Base-by-base conservation (phyloP, 371 early-diverging fungal genomes). In the Apophysomyces sp. region DNA sequence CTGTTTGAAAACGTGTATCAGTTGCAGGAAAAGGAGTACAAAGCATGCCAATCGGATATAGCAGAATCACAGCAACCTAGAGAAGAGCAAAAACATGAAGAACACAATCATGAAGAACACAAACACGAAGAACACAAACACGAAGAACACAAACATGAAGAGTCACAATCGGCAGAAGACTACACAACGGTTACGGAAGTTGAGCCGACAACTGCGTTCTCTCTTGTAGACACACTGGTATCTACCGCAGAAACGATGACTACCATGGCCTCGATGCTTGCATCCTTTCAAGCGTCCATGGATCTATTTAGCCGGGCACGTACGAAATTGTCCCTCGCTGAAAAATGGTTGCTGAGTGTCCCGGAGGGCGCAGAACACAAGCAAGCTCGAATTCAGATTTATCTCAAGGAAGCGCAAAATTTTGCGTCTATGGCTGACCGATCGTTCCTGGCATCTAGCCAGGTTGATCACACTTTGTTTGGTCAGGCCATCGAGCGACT, bases 351-450 rank as follows among this genome's bases (percentile, higher is more conserved):
- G 8, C 21, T 39, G 28, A 55, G 65, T 13, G 63, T 65, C 41
- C 59, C 68, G 11, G 36, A 55, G 13, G 34, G 27, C 9, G 29
- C 54, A 2, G 68, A 77, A 15, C 66, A 73, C 28, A 62, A 55
- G 37, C 44, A 58, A 24, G 71, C 72, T 1, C 68, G 73, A 40
- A 68, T 77, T n/a, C 77, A 77, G 55, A 74, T 80, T 56, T 71
- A 82, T 9, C 73, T 86, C 31, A 86, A 86, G 30, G 78, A 82
- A 64, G 86, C 87, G 16, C 77, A 83, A 8, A 67, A 76, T 18
- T 66, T 85, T 59, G 74, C 85, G 6, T 72, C 83, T 4, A 80
- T 83, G 67, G 86, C 87, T 3, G 87, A 88, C 13, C 78, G 85
- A 8, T 57, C 81, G 0, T 72, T 78, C 55, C 61, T 82, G n/a